These are phyloP conservation scores for Panicum miliaceum DNA, from an alignment of 176 grass and related monocot genomes.

Conservation along the genomic window DNA sequence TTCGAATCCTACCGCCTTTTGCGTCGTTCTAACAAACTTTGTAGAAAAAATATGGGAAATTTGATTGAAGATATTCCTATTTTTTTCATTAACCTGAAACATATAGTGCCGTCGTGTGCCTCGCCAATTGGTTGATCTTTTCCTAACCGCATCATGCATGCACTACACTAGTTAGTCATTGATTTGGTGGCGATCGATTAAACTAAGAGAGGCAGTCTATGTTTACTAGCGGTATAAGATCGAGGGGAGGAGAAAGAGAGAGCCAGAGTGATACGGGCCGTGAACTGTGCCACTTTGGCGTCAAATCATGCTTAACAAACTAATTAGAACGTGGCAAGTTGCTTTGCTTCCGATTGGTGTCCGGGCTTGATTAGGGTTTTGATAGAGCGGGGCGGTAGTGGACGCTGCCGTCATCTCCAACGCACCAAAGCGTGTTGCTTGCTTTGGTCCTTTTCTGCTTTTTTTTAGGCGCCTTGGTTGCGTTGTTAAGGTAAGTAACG, in stretches of 20 bases:
- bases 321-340: constrained; percentile 34
- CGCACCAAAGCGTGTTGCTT: constrained; percentile 22
- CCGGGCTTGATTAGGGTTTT: background rate
- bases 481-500: constrained; percentile 25
- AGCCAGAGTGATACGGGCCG: constrained; percentile 3
- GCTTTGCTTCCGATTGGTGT: background rate
- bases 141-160: background rate
- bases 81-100: background rate
- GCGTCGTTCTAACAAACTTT: background rate
- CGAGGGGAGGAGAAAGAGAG: background rate
- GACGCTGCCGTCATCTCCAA: constrained; percentile 33
- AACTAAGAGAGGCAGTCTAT: constrained; percentile 5
- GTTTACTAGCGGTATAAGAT: constrained; percentile 2
- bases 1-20: background rate
- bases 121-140: background rate
- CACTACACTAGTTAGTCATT: background rate
- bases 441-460: constrained; percentile 7
- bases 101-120: background rate
- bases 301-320: constrained; percentile 10
- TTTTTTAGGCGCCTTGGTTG: constrained; percentile 19
- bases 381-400: constrained; percentile 7
- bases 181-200: background rate
- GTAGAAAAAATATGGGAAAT: no score
- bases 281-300: background rate
- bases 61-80: background rate